Base-by-base conservation (phyloP, 1,139 yeast species). In the Geotrichum citri-aurantii region DNA sequence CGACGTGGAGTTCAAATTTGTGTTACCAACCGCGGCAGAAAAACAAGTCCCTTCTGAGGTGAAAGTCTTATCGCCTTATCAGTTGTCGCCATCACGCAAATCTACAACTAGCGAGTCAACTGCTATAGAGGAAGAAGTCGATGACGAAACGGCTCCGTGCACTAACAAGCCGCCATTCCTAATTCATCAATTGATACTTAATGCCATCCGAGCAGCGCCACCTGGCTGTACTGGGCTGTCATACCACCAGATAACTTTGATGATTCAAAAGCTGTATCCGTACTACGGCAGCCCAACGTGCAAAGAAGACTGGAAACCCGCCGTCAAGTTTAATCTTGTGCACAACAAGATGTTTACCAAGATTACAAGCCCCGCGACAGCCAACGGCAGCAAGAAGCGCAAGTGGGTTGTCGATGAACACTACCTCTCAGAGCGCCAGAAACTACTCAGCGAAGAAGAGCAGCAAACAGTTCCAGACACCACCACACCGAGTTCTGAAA, bases 1-100 rank as follows among this genome's bases (percentile, higher is more conserved):
- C 10, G 96, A 90, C 68, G 89, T 93, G 27, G 86, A 92, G 12
- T 93, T 93, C 71, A 81, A 82, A 57, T 93, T 93, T 73, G 86
- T 92, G 10, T 75, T 93, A 50, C 99, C 98, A 1, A 33, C 40
- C 17, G 40, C 40, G 17, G 40, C 17, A 21, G 52, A 53, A 21
- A 37, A 47, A 51, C 11, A 40, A 14, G 33, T 10, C 6, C 23
- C 54, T 14, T 17, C 49, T 21, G 37, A 42, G 1, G 19, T 33
- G 24, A 23, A 44, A 6, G 1, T 3, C 53, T 52, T 42, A 46
- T 46, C 49, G 24, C n/a, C 49, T 33, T 33, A 33, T 33, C 49
- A 46, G 29, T 23, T 46, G 49, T n/a, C 49, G 7, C n/a, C 26
- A 12, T 46, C 49, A 46, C 23, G 24, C 10, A 23, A 19, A 44